These are phyloP conservation scores for Sinapis alba DNA, from an alignment of 441 rosid species.

Conservation along the genomic window DNA sequence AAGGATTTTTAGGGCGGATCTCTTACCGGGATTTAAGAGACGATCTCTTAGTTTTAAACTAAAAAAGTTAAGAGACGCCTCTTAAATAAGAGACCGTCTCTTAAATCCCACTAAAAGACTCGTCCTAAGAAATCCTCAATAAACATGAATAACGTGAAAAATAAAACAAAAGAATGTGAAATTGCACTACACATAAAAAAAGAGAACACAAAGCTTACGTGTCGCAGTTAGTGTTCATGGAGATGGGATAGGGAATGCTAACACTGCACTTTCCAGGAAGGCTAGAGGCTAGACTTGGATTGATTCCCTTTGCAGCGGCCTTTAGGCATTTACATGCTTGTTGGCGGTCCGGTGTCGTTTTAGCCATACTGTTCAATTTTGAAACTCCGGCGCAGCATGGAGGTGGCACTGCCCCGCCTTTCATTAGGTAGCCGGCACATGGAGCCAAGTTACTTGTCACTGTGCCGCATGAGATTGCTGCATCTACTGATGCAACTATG, in stretches of 20 bases:
- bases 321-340: neutral
- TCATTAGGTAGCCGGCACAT: neutral
- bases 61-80: too few relatives aligned
- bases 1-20: too few relatives aligned
- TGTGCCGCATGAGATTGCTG: neutral
- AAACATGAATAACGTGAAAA: neutral
- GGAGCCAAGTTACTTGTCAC: neutral
- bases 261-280: neutral
- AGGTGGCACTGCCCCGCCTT: neutral
- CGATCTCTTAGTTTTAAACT: too few relatives aligned
- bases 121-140: too few relatives aligned
- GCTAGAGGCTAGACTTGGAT: neutral
- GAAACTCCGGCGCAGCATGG: neutral
- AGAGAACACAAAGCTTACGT: neutral
- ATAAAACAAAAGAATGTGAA: neutral
- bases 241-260: neutral
- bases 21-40: too few relatives aligned
- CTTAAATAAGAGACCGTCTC: too few relatives aligned
- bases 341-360: neutral
- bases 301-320: neutral
- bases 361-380: neutral
- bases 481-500: neutral
- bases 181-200: neutral
- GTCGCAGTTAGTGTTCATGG: neutral
- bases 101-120: too few relatives aligned